A percentile compares a stretch with the other conserved stretches of the same genome.
These are phyloP conservation scores for Suillus paluster DNA, from an alignment of 768 basidiomycete species.

Conservation along the genomic window DNA sequence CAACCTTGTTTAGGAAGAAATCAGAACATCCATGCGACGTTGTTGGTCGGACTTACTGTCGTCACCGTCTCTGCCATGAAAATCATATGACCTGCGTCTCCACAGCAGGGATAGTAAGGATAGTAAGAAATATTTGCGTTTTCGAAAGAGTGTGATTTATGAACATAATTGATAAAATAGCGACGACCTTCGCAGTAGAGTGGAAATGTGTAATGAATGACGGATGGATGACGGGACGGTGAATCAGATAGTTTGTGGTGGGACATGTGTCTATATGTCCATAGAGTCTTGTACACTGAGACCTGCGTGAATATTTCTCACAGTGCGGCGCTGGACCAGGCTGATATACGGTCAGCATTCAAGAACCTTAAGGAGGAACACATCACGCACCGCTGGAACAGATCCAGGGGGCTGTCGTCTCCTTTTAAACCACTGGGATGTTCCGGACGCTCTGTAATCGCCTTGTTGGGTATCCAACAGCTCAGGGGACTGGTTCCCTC, in stretches of 20 bases:
- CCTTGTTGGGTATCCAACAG: conserved; percentile 69
- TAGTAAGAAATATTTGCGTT: neutral
- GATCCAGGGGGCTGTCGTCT: conserved; percentile 29
- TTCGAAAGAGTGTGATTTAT: neutral
- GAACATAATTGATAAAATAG: neutral
- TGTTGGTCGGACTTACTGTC: neutral
- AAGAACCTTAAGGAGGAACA: neutral
- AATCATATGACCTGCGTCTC: too few species aligned
- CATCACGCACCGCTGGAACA: conserved; percentile 36
- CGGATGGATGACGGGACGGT: neutral
- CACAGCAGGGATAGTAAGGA: too few species aligned
- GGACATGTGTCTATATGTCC: neutral
- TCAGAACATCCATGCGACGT: neutral
- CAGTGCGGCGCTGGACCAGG: neutral
- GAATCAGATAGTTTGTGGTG: neutral
- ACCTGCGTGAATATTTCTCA: too few species aligned
- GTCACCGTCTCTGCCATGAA: neutral
- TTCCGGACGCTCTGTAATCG: conserved; percentile 13
- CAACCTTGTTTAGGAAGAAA: too few species aligned
- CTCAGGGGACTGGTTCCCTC: conserved; percentile 79
- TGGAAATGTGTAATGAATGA: neutral
- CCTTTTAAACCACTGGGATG: conserved; percentile 8
- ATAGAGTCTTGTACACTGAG: neutral
- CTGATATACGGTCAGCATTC: neutral
- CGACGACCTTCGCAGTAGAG: neutral